Evolutionary conservation across 2,329 filamentous ascomycete species (phyloP), one percentile per base, ranked within the genome.

Genomic region (Magnaporthiopsis poae): DNA sequence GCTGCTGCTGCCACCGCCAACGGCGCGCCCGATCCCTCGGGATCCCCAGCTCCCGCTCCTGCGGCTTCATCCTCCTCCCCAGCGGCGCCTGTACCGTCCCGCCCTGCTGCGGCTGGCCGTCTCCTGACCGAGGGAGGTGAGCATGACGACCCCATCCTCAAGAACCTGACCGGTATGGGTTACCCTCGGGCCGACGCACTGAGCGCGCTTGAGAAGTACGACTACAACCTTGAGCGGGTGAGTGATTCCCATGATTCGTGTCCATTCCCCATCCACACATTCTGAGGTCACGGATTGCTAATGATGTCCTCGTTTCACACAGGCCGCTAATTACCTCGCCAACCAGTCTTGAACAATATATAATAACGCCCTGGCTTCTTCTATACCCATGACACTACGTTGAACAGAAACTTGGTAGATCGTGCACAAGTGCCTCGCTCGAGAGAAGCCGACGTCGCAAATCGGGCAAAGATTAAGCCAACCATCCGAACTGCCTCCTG

Each of bases 141-240:
- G 73, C 91, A 96, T 73, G 94, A 98, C 74, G 94, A 98, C 74
- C 90, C 92, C 11, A 94, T 96, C 67, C 79, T 98, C 71, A 96
- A 96, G 81, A 88, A 92, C 71, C 77, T 98, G 73, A 96, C 91
- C 0, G 84, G 86, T 12, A 96, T 98, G 92, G 94, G 94, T 0
- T 98, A 96, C 75, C 79, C 86, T 5, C 84, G 94, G 36, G 80
- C 82, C 9, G 87, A 91, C 64, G 90, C 92, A 21, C 79, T 97
- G 52, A 82, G 82, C 64, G 94, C 95, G 31, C 79, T 98, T 74
- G 94, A 98, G 81, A 93, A 94, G 77, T 96, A 90, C 75, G 92
- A 98, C 79, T 97, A 98, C 78, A 95, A 97, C 76, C 84, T 97
- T 75, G 92, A 96, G 78, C 92, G 91, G 86, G 94, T 96, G 79